Percentiles rank a stretch among this genome's conserved stretches.
Evolutionary conservation across 2,329 filamentous ascomycete species (phyloP).

Genomic region (Colletotrichum acutatum): DNA sequence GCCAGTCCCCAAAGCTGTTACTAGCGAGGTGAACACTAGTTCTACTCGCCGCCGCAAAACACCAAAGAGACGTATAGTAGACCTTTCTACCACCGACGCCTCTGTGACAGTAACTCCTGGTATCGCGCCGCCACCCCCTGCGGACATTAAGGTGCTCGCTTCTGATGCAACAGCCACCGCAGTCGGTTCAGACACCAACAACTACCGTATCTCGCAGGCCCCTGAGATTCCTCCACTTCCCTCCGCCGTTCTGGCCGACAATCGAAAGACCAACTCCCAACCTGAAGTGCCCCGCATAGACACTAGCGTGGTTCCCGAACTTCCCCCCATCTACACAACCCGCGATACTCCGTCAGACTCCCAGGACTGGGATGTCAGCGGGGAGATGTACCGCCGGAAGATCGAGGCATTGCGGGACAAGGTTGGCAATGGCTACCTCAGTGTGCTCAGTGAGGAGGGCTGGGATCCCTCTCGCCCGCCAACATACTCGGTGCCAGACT

Average conservation of each 20-base stretch:
- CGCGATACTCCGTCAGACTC: constrained; percentile 45
- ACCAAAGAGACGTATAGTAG: constrained; percentile 72
- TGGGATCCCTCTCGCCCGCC: constrained; percentile 61
- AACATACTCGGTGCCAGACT: constrained; percentile 52
- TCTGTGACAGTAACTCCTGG: constrained; percentile 21
- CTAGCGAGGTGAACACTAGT: constrained; percentile 68
- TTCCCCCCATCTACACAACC: constrained; percentile 45
- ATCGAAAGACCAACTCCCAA: constrained; percentile 44
- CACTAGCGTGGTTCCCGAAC: constrained; percentile 47
- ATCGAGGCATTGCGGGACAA: constrained; percentile 87
- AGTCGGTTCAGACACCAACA: constrained; percentile 40
- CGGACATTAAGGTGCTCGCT: constrained; percentile 25
- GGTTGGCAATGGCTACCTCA: constrained; percentile 89
- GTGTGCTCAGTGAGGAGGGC: constrained; percentile 82
- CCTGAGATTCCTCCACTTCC: constrained; percentile 50
- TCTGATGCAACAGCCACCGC: constrained; percentile 20
- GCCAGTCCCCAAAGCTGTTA: constrained; percentile 61
- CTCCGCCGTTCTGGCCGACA: constrained; percentile 45
- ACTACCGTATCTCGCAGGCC: constrained; percentile 58
- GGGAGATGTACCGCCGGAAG: constrained; percentile 86
- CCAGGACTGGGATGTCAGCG: constrained; percentile 73
- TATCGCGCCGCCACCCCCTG: neutral
- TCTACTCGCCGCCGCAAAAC: constrained; percentile 70
- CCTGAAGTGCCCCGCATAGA: constrained; percentile 52
- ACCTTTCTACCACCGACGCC: constrained; percentile 66